Evolutionary conservation across 1,139 yeast genomes (phyloP).

Genomic region (Suhomyces ambrosiae): DNA sequence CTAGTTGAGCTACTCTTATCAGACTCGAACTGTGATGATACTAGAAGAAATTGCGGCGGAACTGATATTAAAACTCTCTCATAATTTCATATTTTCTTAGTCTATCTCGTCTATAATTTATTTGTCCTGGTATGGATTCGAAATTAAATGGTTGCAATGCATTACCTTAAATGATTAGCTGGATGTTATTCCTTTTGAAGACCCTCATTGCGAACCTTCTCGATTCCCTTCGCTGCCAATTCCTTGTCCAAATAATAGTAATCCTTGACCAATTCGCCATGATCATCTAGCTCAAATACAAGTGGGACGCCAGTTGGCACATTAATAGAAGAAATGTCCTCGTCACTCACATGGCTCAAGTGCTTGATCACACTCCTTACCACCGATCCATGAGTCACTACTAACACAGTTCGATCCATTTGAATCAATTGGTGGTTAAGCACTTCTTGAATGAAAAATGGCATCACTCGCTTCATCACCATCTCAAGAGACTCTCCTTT

Average conservation of each 20-base stretch:
- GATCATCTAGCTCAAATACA: conserved; percentile 53
- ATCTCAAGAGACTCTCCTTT: conserved; percentile 68
- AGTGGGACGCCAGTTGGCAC: conserved; percentile 81
- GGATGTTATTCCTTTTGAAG: conserved; percentile 12
- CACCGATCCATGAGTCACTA: conserved; percentile 78
- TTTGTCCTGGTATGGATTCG: no score
- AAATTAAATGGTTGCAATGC: no score
- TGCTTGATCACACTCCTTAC: conserved; percentile 69
- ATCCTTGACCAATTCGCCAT: conserved; percentile 44
- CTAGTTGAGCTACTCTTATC: no score
- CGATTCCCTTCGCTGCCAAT: conserved; percentile 64
- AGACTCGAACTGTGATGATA: no score
- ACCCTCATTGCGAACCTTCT: conserved; percentile 65
- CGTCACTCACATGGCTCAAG: conserved; percentile 56
- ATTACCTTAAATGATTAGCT: no score
- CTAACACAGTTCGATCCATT: conserved; percentile 50
- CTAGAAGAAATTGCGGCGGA: no score
- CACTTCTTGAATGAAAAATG: conserved; percentile 52
- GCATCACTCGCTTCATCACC: conserved; percentile 63
- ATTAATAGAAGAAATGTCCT: conserved; percentile 65
- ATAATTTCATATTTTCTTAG: no score
- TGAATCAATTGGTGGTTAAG: conserved; percentile 32
- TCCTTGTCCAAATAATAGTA: conserved; percentile 72
- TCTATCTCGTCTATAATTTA: no score
- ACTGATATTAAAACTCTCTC: no score